Base-by-base conservation (phyloP, 2,329 filamentous ascomycete species). In the Coniella lustricola region DNA sequence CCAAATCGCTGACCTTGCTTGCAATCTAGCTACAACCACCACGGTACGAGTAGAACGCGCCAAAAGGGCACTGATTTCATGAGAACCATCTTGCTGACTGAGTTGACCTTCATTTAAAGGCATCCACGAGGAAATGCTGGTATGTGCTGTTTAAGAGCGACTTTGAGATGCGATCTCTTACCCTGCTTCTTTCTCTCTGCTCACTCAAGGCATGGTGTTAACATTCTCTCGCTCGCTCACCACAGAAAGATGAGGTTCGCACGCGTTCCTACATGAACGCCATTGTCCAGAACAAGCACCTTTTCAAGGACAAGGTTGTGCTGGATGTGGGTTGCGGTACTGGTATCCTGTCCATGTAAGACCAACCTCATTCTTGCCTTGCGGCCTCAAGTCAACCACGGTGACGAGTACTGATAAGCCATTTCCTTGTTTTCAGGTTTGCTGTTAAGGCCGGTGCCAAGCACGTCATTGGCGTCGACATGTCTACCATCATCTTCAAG, bases 401-500 rank as follows among this genome's bases (percentile, higher is more conserved):
- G 32, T 33, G 16, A n/a, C 33, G 10, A 16, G 20, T 39, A 40
- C 40, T 53, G 40, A 48, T 29, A 10, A 29, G 25, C 49, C 34
- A 25, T 50, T 50, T 16, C 21, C 25, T 16, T 13, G 20, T 25
- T 20, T 42, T 32, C 61, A 97, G 91, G 91, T 98, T 98, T 67
- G 93, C 93, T 48, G 90, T 88, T 53, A 90, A 86, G 72, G 90
- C 93, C 53, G 93, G 93, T 64, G 93, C 93, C 51, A 97, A 95
- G 74, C 93, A 98, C 69, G 93, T 98, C 59, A 95, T 97, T 58
- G 93, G 93, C 61, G 93, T 98, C 49, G 93, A 98, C 70, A 98
- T 97, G 91, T 98, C 93, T 31, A 96, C 91, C 59, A 98, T 98
- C 70, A 96, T 98, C 72, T 89, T 95, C 73, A 98, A 98, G 78